Conservation (phyloP, 768 basidiomycete genomes). For the Rhodotorula babjevae region DNA sequence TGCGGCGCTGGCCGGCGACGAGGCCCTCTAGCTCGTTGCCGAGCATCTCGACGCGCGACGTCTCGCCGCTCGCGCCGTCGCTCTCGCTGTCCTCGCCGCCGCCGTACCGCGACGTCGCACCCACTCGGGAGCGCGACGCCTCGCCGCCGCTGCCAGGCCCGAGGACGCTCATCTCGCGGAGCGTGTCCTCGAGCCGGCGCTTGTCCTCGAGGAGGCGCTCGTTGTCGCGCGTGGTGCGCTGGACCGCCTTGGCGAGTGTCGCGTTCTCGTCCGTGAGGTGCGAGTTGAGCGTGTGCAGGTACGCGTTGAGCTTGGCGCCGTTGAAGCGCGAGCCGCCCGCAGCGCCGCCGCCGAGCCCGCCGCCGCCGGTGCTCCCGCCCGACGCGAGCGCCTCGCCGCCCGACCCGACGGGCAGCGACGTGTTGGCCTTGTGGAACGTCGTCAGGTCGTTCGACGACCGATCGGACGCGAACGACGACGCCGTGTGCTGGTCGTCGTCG, state of each 20-base stretch:
- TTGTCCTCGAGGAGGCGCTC: slow-evolving; percentile 12
- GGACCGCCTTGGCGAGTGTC: slow-evolving; percentile 50
- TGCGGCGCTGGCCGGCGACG: slow-evolving; percentile 16
- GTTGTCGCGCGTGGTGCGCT: slow-evolving; percentile 21
- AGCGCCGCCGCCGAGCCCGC: slow-evolving; percentile 52
- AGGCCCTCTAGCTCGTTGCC: slow-evolving; percentile 21
- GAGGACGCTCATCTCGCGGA: slow-evolving; percentile 33
- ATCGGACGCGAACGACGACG: slow-evolving; percentile 67
- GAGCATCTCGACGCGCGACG: slow-evolving; percentile 3
- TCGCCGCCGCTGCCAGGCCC: slow-evolving; percentile 18
- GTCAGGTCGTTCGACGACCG: slow-evolving; percentile 77
- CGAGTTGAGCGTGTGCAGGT: slow-evolving; percentile 77
- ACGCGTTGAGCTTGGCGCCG: slow-evolving; percentile 75
- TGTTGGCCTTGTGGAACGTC: slow-evolving; percentile 66
- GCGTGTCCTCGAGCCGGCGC: slow-evolving; percentile 11
- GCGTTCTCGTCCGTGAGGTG: slow-evolving; percentile 82
- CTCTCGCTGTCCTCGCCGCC: neutral
- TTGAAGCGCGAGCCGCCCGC: slow-evolving; percentile 55
- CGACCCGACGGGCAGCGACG: slow-evolving; percentile 68
- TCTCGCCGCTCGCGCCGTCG: slow-evolving; percentile 1
- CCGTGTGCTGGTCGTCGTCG: slow-evolving; percentile 20
- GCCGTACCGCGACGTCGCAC: neutral
- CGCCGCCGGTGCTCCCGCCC: neutral
- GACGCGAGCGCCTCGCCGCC: slow-evolving; percentile 50
- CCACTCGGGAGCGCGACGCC: neutral